A percentile compares a stretch with the other conserved stretches of the same genome.
Conservation (phyloP, 352 stramenopile species). For the Globisporangium nodosum region DNA sequence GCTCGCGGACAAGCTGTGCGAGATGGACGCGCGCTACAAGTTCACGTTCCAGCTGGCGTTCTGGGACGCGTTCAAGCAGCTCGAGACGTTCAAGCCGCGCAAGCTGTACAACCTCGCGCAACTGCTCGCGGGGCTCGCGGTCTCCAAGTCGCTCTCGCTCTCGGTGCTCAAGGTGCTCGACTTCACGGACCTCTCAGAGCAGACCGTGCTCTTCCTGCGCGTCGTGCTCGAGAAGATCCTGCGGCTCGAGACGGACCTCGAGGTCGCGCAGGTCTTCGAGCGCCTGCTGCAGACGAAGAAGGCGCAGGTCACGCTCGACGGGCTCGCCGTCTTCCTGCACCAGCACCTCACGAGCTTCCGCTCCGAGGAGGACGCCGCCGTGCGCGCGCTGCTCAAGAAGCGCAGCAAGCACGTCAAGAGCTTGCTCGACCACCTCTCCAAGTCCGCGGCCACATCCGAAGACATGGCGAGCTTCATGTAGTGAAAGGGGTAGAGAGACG, state of each 20-base stretch:
- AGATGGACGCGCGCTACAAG: conserved; percentile 93
- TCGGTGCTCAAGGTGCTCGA: conserved; percentile 91
- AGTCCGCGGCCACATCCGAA: conserved; percentile 41
- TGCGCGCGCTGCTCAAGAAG: conserved; percentile 44
- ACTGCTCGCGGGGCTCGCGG: conserved; percentile 76
- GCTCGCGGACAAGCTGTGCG: conserved; percentile 90
- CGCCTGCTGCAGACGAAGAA: conserved; percentile 77
- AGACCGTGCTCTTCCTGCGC: conserved; percentile 86
- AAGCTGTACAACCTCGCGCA: conserved; percentile 89
- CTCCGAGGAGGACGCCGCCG: conserved; percentile 30
- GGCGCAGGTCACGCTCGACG: conserved; percentile 70
- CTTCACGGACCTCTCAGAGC: conserved; percentile 86
- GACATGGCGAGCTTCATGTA: conserved; percentile 52
- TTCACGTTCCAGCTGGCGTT: conserved; percentile 96
- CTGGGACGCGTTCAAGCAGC: conserved; percentile 96
- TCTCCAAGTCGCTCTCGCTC: conserved; percentile 57
- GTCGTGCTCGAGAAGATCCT: conserved; percentile 74
- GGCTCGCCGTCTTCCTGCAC: conserved; percentile 74
- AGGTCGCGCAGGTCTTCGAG: conserved; percentile 71
- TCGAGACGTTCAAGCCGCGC: conserved; percentile 70
- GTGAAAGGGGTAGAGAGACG: neutral
- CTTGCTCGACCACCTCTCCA: conserved; percentile 61
- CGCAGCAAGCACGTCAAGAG: conserved; percentile 62
- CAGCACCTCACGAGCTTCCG: conserved; percentile 69
- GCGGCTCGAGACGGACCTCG: conserved; percentile 54